Evolutionary conservation across 75 land plant genomes (phyloP).

Genomic region (Pinus tabuliformis): DNA sequence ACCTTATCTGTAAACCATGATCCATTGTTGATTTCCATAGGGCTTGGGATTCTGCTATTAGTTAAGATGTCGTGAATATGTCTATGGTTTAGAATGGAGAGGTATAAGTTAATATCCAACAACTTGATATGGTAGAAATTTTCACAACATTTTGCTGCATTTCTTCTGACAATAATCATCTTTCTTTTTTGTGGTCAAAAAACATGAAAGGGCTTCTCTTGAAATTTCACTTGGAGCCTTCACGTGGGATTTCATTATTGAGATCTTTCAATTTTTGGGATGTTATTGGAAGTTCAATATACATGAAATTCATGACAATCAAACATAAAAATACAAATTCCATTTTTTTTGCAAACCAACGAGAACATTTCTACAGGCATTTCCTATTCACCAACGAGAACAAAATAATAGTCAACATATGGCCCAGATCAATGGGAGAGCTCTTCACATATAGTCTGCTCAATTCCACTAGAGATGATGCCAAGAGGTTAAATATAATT

Average conservation of each 20-base stretch:
- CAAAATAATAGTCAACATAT: conserved; percentile 15
- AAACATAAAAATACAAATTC: conserved; percentile 31
- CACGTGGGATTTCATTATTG: conserved; percentile 50
- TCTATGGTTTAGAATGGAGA: too few species aligned
- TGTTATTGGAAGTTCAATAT: conserved; percentile 20
- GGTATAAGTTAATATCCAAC: too few species aligned
- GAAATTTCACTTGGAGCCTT: conserved; percentile 48
- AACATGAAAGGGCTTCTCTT: too few species aligned
- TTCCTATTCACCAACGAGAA: conserved; percentile 31
- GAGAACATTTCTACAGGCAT: conserved; percentile 52
- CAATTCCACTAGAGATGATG: conserved; percentile 36
- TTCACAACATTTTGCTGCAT: too few species aligned
- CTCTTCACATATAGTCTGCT: conserved; percentile 27
- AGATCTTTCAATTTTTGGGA: conserved; percentile 29
- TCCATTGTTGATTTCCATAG: too few species aligned
- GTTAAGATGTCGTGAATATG: too few species aligned
- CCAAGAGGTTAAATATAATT: conserved; percentile 30
- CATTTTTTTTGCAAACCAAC: conserved; percentile 37
- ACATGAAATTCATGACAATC: conserved; percentile 28
- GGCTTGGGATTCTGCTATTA: too few species aligned
- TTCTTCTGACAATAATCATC: too few species aligned
- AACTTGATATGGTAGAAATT: too few species aligned
- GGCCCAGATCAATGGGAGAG: conserved; percentile 15
- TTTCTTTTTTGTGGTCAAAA: too few species aligned
- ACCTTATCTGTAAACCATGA: too few species aligned